Evolutionary conservation across 352 stramenopile genomes (phyloP).

Genomic region (Phytophthora pisi): DNA sequence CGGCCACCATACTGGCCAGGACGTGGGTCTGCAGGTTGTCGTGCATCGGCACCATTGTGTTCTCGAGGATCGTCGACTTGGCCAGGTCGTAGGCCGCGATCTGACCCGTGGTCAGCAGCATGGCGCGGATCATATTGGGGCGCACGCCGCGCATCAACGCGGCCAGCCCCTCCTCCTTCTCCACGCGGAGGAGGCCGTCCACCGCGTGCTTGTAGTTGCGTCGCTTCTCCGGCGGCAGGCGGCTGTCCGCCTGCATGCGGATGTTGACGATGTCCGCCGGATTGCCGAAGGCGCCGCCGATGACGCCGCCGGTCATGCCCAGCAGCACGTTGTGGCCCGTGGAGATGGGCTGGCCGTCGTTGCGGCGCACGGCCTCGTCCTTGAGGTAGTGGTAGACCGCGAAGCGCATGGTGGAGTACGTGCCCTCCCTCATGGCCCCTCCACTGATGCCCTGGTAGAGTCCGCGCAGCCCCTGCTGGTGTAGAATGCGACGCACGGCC

Average conservation of each 20-base stretch:
- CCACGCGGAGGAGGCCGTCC: constrained; percentile 69
- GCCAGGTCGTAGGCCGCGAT: constrained; percentile 85
- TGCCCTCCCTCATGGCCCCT: constrained; percentile 80
- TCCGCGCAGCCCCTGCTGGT: constrained; percentile 65
- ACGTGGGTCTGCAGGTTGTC: constrained; percentile 82
- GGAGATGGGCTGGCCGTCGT: constrained; percentile 68
- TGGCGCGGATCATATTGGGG: constrained; percentile 85
- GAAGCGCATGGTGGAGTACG: constrained; percentile 87
- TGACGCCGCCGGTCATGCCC: constrained; percentile 68
- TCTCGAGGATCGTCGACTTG: constrained; percentile 63
- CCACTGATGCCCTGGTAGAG: constrained; percentile 86
- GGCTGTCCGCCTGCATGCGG: constrained; percentile 82
- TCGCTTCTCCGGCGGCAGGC: constrained; percentile 59
- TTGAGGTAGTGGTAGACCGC: constrained; percentile 87
- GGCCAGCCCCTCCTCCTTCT: constrained; percentile 64
- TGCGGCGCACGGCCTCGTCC: constrained; percentile 69
- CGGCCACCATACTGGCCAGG: constrained; percentile 75
- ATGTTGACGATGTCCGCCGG: constrained; percentile 87
- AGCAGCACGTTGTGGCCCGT: constrained; percentile 74
- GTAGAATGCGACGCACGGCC: constrained; percentile 59
- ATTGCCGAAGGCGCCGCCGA: constrained; percentile 75
- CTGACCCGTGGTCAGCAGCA: constrained; percentile 83
- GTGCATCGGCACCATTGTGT: constrained; percentile 45
- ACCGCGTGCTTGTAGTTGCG: constrained; percentile 87
- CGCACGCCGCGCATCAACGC: constrained; percentile 75